A percentile compares a stretch with the other conserved stretches of the same genome.
These are phyloP conservation scores for Medicago arabica DNA, from an alignment of 306 rosid genomes.

Conservation along the genomic window DNA sequence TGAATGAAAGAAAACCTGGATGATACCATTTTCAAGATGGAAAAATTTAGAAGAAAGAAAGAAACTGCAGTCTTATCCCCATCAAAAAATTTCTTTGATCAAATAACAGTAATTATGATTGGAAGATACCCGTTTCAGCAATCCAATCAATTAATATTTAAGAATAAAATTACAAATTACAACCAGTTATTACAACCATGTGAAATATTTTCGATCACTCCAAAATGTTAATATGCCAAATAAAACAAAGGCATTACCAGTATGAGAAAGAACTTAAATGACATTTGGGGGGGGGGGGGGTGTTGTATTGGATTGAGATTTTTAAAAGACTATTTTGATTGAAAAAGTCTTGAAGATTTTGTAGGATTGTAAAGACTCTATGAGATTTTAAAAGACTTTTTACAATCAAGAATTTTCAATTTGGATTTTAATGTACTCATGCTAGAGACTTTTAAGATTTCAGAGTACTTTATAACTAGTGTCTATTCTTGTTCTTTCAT, in stretches of 20 bases:
- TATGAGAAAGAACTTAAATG: constrained; percentile 27
- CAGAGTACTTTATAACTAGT: too few species aligned
- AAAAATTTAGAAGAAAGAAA: constrained; percentile 31
- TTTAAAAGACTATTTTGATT: too few species aligned
- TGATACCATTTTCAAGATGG: constrained; percentile 32
- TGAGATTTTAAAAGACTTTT: too few species aligned
- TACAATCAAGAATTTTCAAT: too few species aligned
- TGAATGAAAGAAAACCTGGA: constrained; percentile 6
- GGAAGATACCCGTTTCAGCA: constrained; percentile 15
- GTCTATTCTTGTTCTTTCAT: too few species aligned
- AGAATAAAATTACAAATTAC: constrained; percentile 28
- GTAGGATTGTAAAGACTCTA: too few species aligned
- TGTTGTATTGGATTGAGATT: too few species aligned
- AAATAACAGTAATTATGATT: background rate
- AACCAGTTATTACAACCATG: constrained; percentile 20
- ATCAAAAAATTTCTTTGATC: constrained; percentile 32
- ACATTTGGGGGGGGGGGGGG: too few species aligned
- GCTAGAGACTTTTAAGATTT: too few species aligned
- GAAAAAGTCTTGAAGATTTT: too few species aligned
- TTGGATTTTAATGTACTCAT: too few species aligned
- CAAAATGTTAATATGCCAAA: constrained; percentile 25
- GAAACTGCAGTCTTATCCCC: background rate
- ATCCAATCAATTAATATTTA: constrained; percentile 25
- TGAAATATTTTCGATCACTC: constrained; percentile 25
- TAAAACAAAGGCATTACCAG: constrained; percentile 39